Base-by-base conservation (phyloP, 495 filamentous ascomycete species). In the Penicillium subrubescens region DNA sequence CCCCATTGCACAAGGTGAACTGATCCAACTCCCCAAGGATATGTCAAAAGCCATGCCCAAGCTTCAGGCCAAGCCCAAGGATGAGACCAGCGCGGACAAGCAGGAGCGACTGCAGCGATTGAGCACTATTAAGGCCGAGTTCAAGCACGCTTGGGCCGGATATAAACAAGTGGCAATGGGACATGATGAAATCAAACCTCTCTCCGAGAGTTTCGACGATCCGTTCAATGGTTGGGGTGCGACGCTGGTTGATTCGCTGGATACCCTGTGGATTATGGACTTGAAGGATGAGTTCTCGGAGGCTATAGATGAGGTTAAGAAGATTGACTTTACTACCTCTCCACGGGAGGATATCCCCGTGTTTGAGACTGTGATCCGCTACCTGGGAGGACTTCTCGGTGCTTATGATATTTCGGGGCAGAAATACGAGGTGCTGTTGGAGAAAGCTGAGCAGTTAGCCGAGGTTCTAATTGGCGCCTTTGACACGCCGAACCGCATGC, bases 401-500 rank as follows among this genome's bases (percentile, higher is more conserved):
- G 93, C 93, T 15, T 95, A 93, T 70, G 93, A 97, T 76, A 84
- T 96, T 57, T 84, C 84, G 29, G 92, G 86, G 11, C 86, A 83
- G 23, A 87, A 87, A 63, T 87, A 95, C 63, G 71, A 76, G 31
- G 80, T 88, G 25, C 81, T 98, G 29, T 81, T 99, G 60, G 87
- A 92, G 50, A 98, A 98, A 75, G 93, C 95, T 10, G 82, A 90
- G 35, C 91, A 97, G 77, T 82, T 99, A 53, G 95, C 87, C 17
- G 92, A 97, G 69, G 84, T 99, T 33, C 71, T 99, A 55, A 96
- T 96, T 79, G 88, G 92, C 48, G 89, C 91, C 14, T 99, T 99
- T 75, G 95, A 99, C 75, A 98, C 95, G 8, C 94, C 95, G 0
- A 99, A 99, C 72, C 87, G 94, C 60, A 96, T 99, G 93, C 95